Conservation (phyloP, 345 rosid species). For the Eucalyptus pauciflora region DNA sequence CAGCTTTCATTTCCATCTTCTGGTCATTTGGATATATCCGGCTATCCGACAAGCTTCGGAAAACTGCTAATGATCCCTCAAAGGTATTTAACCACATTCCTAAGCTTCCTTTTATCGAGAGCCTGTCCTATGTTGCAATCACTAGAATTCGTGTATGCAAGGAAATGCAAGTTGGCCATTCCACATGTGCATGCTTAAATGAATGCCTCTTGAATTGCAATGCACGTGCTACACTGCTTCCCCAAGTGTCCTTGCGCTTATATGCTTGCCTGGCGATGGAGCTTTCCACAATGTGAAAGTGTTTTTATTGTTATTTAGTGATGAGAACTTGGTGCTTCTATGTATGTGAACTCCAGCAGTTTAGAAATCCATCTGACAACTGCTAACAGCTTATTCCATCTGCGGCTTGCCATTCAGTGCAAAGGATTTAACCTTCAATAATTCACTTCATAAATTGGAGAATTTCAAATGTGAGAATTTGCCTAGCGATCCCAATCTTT, state of each 20-base stretch:
- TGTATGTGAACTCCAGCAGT: not conserved
- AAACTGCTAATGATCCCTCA: slow-evolving; percentile 72
- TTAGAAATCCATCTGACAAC: not conserved
- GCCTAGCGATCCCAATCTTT: not conserved
- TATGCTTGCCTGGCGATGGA: not conserved
- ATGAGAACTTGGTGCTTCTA: not conserved
- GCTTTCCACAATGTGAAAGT: not conserved
- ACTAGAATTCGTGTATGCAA: not conserved
- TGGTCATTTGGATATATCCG: slow-evolving; percentile 95
- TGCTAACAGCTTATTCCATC: not conserved
- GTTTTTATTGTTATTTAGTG: not conserved
- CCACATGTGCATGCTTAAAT: not conserved
- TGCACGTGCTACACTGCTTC: not conserved
- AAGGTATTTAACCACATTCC: slow-evolving; percentile 40
- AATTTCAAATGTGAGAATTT: not conserved
- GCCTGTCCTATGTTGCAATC: not conserved
- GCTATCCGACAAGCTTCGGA: slow-evolving; percentile 74
- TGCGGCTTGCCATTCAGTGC: not conserved
- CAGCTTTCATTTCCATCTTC: slow-evolving; percentile 80
- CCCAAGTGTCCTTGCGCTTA: not conserved
- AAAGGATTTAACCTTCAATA: not conserved
- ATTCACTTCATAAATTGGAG: not conserved
- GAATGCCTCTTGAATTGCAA: not conserved
- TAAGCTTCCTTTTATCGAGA: not conserved
- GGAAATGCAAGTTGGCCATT: not conserved